Evolutionary conservation across 1,284 basidiomycete species (phyloP).

Genomic region (Tylopilus orsonianus): DNA sequence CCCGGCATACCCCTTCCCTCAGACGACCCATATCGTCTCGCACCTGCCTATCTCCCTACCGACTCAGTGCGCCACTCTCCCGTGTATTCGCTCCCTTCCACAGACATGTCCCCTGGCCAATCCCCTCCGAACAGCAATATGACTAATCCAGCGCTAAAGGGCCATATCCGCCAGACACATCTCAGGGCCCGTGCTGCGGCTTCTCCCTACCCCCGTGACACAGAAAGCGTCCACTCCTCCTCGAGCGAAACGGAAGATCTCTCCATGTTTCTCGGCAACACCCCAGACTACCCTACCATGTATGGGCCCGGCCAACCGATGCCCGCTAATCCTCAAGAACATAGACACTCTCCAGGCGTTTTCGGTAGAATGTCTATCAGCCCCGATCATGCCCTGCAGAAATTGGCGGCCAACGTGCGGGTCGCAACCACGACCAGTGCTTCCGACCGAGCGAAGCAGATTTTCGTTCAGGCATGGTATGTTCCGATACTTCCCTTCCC

Average conservation of each 20-base stretch:
- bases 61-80: conserved; percentile 50
- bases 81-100: conserved; percentile 42
- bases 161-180: conserved; percentile 69
- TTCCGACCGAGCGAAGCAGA: conserved; percentile 84
- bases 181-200: conserved; percentile 73
- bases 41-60: conserved; percentile 52
- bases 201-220: conserved; percentile 79
- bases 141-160: conserved; percentile 68
- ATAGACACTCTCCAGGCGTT: conserved; percentile 62
- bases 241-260: conserved; percentile 84
- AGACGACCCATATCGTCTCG: conserved; percentile 69
- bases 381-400: conserved; percentile 77
- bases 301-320: conserved; percentile 50
- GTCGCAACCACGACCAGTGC: conserved; percentile 86
- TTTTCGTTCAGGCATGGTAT: conserved; percentile 86
- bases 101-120: conserved; percentile 51
- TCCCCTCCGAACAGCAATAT: conserved; percentile 72
- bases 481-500: conserved; percentile 28
- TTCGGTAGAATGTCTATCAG: conserved; percentile 74
- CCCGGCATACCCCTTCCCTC: conserved; percentile 46
- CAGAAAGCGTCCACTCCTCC: conserved; percentile 80
- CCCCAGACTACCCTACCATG: conserved; percentile 63
- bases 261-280: conserved; percentile 64
- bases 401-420: conserved; percentile 81
- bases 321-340: conserved; percentile 53